A percentile compares a stretch with the other conserved stretches of the same genome.
Conservation (phyloP, 1,284 basidiomycete genomes). For the Bjerkandera adusta region DNA sequence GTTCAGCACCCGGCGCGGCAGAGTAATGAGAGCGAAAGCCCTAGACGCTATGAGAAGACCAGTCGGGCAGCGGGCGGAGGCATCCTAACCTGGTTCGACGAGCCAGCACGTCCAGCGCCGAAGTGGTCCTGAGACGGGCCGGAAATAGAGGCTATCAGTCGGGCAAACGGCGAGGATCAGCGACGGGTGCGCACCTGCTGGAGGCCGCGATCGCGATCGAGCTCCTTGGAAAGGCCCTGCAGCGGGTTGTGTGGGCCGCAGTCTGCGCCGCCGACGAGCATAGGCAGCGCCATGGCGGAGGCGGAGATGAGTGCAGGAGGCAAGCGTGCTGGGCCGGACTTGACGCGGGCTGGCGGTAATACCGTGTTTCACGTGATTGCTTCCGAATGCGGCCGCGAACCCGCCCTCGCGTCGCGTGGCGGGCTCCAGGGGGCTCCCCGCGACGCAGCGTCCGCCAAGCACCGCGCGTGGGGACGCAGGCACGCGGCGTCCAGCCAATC, state of each 20-base stretch:
- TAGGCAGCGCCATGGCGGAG: slow-evolving; percentile 64
- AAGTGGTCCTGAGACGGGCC: slow-evolving; percentile 57
- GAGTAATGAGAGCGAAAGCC: slow-evolving; percentile 56
- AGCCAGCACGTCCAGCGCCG: slow-evolving; percentile 49
- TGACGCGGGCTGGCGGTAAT: slow-evolving; percentile 2
- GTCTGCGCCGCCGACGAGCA: slow-evolving; percentile 71
- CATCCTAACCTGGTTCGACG: slow-evolving; percentile 53
- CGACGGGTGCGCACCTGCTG: slow-evolving; percentile 69
- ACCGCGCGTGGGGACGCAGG: too few species aligned
- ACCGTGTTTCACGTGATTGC: slow-evolving; percentile 6
- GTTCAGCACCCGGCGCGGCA: slow-evolving; percentile 43
- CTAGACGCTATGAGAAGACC: slow-evolving; percentile 31
- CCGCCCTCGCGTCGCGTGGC: neutral
- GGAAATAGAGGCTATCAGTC: slow-evolving; percentile 2
- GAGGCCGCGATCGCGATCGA: slow-evolving; percentile 74
- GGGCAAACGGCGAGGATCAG: neutral
- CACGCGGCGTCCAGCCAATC: too few species aligned
- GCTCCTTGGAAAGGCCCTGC: slow-evolving; percentile 73
- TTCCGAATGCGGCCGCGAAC: neutral
- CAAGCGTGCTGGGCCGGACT: neutral
- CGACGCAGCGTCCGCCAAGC: too few species aligned
- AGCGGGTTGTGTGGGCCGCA: slow-evolving; percentile 82
- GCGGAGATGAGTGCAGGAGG: slow-evolving; percentile 4
- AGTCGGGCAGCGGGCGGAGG: slow-evolving; percentile 11
- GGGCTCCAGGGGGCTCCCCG: too few species aligned